Evolutionary conservation across 768 basidiomycete species (phyloP).

Genomic region (Calocybe cyanea): DNA sequence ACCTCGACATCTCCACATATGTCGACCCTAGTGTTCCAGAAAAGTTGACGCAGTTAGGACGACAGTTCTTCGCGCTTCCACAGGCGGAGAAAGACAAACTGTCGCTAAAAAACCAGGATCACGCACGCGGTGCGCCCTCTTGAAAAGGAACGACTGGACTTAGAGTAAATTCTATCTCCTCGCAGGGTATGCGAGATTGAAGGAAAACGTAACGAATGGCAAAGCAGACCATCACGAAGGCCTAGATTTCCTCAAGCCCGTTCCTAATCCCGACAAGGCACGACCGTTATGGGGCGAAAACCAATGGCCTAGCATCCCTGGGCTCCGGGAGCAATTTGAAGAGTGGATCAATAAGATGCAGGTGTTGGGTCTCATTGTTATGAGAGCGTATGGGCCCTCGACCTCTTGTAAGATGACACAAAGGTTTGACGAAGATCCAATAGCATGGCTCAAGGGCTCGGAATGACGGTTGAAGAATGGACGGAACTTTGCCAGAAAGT

Average conservation of each 20-base stretch:
- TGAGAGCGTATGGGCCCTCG: constrained; percentile 70
- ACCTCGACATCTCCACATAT: constrained; percentile 66
- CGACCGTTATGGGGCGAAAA: constrained; percentile 81
- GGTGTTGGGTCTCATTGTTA: constrained; percentile 69
- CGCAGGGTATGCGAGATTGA: constrained; percentile 74
- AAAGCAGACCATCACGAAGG: constrained; percentile 85
- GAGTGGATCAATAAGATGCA: constrained; percentile 87
- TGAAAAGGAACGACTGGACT: neutral
- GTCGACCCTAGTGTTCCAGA: constrained; percentile 56
- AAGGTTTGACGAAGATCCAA: neutral
- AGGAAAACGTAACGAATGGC: constrained; percentile 84
- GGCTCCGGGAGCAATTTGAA: constrained; percentile 63
- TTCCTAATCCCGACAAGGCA: constrained; percentile 73
- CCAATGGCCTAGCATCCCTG: constrained; percentile 69
- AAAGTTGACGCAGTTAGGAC: constrained; percentile 59
- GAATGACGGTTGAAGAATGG: constrained; percentile 72
- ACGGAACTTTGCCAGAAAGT: constrained; percentile 60
- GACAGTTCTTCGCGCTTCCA: constrained; percentile 69
- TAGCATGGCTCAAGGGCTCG: constrained; percentile 82
- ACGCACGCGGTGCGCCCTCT: constrained; percentile 59
- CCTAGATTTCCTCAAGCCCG: constrained; percentile 77
- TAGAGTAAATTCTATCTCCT: neutral
- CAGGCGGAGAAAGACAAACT: constrained; percentile 78
- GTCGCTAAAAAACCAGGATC: constrained; percentile 63
- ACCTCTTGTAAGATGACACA: neutral